Evolutionary conservation across 2,329 filamentous ascomycete genomes (phyloP).

Genomic region (Gnomoniopsis smithogilvyi): DNA sequence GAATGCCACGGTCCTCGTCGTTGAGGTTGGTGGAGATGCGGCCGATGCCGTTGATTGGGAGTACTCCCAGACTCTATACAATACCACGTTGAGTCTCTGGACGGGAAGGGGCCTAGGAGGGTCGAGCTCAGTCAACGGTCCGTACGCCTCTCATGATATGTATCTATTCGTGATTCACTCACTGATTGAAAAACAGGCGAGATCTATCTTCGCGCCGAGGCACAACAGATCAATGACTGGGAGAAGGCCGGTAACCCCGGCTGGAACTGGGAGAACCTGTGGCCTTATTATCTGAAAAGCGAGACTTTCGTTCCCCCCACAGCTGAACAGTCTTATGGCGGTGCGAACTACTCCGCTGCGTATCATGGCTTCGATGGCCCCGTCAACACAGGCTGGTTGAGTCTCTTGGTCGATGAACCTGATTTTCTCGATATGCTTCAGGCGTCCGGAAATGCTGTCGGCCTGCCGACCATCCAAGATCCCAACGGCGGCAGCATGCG

Average conservation of each 20-base stretch:
- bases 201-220: not conserved
- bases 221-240: not conserved
- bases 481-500: not conserved
- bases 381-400: not conserved
- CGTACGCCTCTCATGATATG: not conserved
- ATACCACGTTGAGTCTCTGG: not conserved
- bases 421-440: not conserved
- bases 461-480: not conserved
- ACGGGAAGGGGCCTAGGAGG: not conserved
- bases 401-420: not conserved
- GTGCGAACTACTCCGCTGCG: not conserved
- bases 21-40: not conserved
- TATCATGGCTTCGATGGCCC: not conserved
- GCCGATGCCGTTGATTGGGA: not conserved
- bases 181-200: not conserved
- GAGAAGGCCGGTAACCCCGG: not conserved
- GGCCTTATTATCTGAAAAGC: constrained; percentile 21
- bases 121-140: not conserved
- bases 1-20: not conserved
- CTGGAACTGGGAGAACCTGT: constrained; percentile 1
- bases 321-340: not conserved
- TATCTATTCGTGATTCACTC: not conserved
- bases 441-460: not conserved
- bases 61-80: not conserved
- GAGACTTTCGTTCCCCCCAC: constrained; percentile 37